Evolutionary conservation across 495 filamentous ascomycete genomes (phyloP), one percentile per base, ranked within the genome.

Genomic region (Penicillium manginii): DNA sequence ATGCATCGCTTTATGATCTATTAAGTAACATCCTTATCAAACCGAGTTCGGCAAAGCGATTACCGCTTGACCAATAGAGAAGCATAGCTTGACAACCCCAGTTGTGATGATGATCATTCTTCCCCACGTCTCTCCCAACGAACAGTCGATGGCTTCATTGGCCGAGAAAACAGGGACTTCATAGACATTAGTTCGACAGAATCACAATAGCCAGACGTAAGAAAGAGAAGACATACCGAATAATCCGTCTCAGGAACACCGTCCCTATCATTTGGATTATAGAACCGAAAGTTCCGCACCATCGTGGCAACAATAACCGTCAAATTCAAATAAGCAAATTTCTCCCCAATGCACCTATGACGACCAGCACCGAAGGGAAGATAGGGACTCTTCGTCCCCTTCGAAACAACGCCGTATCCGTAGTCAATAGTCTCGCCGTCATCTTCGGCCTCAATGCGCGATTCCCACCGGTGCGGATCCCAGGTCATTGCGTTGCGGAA

Each of bases 291-390:
- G 35, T 84, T 63, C 37, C 93, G 80, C 47, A 96, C 88, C 49
- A 93, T 78, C 31, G 84, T 88, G n/a, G 88, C 90, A 49, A 88
- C 76, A 63, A 98, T 96, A 11, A 90, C 91, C 57, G 86, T 85
- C 46, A 98, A 79, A 73, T 98, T 93, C 59, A 97, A 81, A 69
- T 96, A 96, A 54, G 94, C 94, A 69, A 97, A 98, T 66, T 97
- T 92, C 77, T 97, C 94, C 47, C 94, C 94, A 66, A 98, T 97
- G 72, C 94, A 98, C 10, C 94, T 77, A 74, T 98, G 94, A 52
- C 94, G 80, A 5, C 94, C 94, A 1, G 92, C 94, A 2, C 94
- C 94, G 68, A 98, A 98, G 0, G 94, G 94, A 17, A 98, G 81
- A 75, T 97, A 98, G 2, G 94, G 93, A 48, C 88, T 92, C 26